Evolutionary conservation across 139 green algal genomes (phyloP), one percentile per base, ranked within the genome.

Genomic region (Zygnema cylindricum): DNA sequence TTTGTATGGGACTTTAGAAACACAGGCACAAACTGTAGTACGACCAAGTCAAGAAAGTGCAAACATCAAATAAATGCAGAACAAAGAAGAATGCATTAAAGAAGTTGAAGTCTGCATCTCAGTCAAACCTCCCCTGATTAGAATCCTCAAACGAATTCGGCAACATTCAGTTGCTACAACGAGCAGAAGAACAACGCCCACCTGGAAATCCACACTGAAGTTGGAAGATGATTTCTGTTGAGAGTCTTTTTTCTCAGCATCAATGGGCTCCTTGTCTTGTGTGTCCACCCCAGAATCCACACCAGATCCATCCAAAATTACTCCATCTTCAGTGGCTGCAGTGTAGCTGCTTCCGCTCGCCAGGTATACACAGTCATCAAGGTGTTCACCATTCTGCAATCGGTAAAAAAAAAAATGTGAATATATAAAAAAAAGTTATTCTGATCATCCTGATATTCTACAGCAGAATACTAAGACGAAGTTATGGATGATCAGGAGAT

Each of bases 311-410:
- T 79, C 71, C 71, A 79, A 16, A 55, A 84, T 71, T 7, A 91
- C 87, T 0, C 82, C 82, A 43, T 92, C 88, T 30, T 89, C 88
- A 23, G 21, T 11, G 32, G 38, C 57, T 22, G 82, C 88, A n/a
- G 25, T 77, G 82, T 85, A 89, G 73, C 82, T 73, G 82, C 88
- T 92, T 57, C 78, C 75, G 1, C 21, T 81, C 23, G 69, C 88
- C 33, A 91, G 63, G 1, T 91, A 63, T 69, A 91, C 84, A n/a
- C 39, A 86, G 39, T 33, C 91, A 1, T 92, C 73, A 87, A 98
- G 92, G 2, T 93, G 94, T 2, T 54, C 86, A 1, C 92, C 87
- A 91, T 98, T 94, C 85, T 90, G 85, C 49, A 2, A 88, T 42
- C 16, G 7, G 41, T 25, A 79, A 79, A 16, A 11, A 43, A 79